Percentiles rank a stretch among this genome's conserved stretches.
phyloP scores from a whole-genome alignment of 2,329 filamentous ascomycete genomes.

The Zasmidium angulare region DNA sequence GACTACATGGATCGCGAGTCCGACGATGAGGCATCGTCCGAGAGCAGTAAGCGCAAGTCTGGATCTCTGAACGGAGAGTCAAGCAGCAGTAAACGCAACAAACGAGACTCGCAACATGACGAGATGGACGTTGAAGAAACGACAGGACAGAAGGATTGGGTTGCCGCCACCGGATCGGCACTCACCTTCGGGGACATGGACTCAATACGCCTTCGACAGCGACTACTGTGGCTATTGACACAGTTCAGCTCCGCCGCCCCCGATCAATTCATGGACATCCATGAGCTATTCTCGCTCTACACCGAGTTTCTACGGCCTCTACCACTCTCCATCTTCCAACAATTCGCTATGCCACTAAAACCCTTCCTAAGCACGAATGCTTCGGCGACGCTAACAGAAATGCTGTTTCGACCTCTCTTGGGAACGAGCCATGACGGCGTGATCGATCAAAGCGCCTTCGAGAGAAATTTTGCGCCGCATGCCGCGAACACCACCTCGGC shows the following conservation, averaged over 20 bases:
- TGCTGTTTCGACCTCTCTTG: slow-evolving; percentile 52
- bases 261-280: slow-evolving; percentile 49
- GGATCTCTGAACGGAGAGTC: slow-evolving; percentile 10
- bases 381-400: slow-evolving; percentile 54
- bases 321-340: slow-evolving; percentile 57
- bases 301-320: slow-evolving; percentile 59
- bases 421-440: slow-evolving; percentile 43
- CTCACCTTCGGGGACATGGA: slow-evolving; percentile 44
- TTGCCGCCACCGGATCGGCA: not conserved
- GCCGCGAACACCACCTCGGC: slow-evolving; percentile 61
- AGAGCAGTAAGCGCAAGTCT: slow-evolving; percentile 12
- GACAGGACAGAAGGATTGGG: too few relatives aligned
- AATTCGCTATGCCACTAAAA: slow-evolving; percentile 52
- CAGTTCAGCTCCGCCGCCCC: slow-evolving; percentile 32
- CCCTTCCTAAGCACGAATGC: slow-evolving; percentile 33
- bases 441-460: slow-evolving; percentile 52
- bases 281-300: slow-evolving; percentile 60
- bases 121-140: slow-evolving; percentile 6
- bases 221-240: slow-evolving; percentile 58
- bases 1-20: slow-evolving; percentile 36
- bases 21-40: slow-evolving; percentile 23
- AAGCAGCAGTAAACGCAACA: slow-evolving; percentile 1
- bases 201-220: slow-evolving; percentile 61
- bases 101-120: slow-evolving; percentile 2
- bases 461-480: slow-evolving; percentile 64